Evolutionary conservation across 345 rosid genomes (phyloP), one percentile per base, ranked within the genome.

Genomic region (Aquilaria sinensis): DNA sequence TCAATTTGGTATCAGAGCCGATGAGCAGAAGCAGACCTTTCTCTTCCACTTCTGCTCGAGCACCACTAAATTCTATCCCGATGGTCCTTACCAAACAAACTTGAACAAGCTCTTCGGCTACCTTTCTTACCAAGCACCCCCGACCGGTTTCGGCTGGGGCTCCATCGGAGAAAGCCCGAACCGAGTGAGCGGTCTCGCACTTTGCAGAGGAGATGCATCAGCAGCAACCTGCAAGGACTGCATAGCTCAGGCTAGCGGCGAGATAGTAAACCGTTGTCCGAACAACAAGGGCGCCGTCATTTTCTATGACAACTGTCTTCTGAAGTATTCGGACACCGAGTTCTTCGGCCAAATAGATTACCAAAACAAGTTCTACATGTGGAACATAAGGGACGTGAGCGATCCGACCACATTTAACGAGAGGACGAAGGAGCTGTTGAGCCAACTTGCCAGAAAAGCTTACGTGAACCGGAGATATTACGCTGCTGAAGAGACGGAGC

Each of bases 131-230:
- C 73, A 45, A 51, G 72, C 79, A 51, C 81, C 92, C 16, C 47
- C 80, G 2, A 57, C 77, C 1, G 96, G 92, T 31, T 88, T 85
- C 15, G 72, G 68, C 31, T 12, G 51, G 1, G 67, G 71, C 53
- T 70, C 87, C 29, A 7, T 60, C 5, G 95, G 88, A 31, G 58
- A 58, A 14, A 9, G 9, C 2, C 82, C 80, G 0, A 65, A 77
- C 71, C 56, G 62, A n/a, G 83, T 76, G 31, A 61, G 74, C 6
- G 96, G 85, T 41, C 79, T 82, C 0, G 73, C 84, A 4, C 83
- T 86, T 31, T 85, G 96, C 53, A 79, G 83, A 12, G 89, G 94
- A 3, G 87, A 89, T 32, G 83, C 77, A 53, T 67, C 85, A 1
- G 11, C 74, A 23, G 14, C 73, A 0, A 81, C 78, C 12, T 89